These are phyloP conservation scores for Ophiognomonia clavigignenti-juglandacearum DNA, from an alignment of 2,329 filamentous ascomycete species.

Conservation along the genomic window DNA sequence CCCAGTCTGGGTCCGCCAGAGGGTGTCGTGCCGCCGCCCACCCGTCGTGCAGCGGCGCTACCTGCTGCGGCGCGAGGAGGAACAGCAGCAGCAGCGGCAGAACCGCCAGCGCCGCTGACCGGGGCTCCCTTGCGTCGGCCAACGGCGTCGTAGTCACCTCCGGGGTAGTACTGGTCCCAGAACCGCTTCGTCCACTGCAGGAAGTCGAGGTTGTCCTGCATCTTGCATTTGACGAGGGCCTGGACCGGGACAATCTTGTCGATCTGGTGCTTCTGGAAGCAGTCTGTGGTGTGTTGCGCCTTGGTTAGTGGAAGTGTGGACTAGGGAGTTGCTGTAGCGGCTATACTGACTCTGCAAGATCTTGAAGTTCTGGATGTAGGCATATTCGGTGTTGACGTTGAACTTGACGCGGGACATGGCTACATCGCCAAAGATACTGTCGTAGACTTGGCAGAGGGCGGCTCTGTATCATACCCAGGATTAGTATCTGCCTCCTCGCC, in stretches of 20 bases:
- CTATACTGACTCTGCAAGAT: slow-evolving; percentile 77
- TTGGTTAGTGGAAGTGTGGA: neutral
- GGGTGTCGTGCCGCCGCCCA: slow-evolving; percentile 57
- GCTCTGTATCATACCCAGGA: slow-evolving; percentile 52
- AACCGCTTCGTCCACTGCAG: slow-evolving; percentile 94
- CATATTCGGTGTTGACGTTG: slow-evolving; percentile 95
- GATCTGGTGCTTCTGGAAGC: slow-evolving; percentile 79
- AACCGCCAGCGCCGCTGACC: slow-evolving; percentile 44
- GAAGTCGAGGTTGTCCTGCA: slow-evolving; percentile 99
- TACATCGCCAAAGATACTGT: slow-evolving; percentile 94
- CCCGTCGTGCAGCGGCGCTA: slow-evolving; percentile 34
- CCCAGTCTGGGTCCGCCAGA: slow-evolving; percentile 46
- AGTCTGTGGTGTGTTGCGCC: slow-evolving; percentile 47
- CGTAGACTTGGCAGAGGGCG: slow-evolving; percentile 93
- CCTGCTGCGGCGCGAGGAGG: slow-evolving; percentile 44
- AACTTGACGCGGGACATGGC: slow-evolving; percentile 97
- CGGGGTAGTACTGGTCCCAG: slow-evolving; percentile 98
- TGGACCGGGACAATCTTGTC: slow-evolving; percentile 89
- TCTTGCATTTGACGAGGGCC: slow-evolving; percentile 92
- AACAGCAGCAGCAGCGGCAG: slow-evolving; percentile 28
- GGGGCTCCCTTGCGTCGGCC: slow-evolving; percentile 74
- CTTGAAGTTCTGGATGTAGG: slow-evolving; percentile 98
- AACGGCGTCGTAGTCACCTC: slow-evolving; percentile 92
- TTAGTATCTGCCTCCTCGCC: neutral
- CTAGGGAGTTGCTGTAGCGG: slow-evolving; percentile 2